phyloP scores from a whole-genome alignment of 139 green algal species.

The Mesotaenium endlicherianum region DNA sequence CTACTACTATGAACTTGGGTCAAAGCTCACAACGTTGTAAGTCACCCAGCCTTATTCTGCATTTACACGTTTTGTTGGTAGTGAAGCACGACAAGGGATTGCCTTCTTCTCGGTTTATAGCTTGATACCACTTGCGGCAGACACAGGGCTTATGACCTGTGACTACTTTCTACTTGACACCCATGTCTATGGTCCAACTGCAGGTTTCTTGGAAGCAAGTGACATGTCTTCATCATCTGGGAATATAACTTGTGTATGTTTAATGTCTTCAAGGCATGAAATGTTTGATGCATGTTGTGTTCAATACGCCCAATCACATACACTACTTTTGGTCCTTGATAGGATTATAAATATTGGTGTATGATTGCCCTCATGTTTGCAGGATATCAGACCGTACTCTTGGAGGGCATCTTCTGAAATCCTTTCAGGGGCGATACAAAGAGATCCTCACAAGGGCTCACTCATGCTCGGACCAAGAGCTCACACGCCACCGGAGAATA shows the following conservation, averaged over 20 bases:
- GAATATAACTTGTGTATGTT: background rate
- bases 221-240: background rate
- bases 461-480: background rate
- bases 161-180: background rate
- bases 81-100: background rate
- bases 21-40: background rate
- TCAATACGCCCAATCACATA: background rate
- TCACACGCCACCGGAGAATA: background rate
- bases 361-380: background rate
- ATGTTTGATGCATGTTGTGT: background rate
- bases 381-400: constrained; percentile 10
- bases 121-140: background rate
- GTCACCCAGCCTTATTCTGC: background rate
- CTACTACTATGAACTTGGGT: constrained; percentile 23
- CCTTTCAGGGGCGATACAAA: constrained; percentile 11
- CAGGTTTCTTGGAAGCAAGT: background rate
- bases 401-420: background rate
- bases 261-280: background rate
- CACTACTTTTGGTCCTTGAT: background rate
- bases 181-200: background rate
- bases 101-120: background rate
- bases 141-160: background rate
- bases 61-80: background rate
- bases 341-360: background rate
- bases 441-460: constrained; percentile 1